phyloP scores from a whole-genome alignment of 2,329 filamentous ascomycete genomes.

The Colletotrichum sp. region DNA sequence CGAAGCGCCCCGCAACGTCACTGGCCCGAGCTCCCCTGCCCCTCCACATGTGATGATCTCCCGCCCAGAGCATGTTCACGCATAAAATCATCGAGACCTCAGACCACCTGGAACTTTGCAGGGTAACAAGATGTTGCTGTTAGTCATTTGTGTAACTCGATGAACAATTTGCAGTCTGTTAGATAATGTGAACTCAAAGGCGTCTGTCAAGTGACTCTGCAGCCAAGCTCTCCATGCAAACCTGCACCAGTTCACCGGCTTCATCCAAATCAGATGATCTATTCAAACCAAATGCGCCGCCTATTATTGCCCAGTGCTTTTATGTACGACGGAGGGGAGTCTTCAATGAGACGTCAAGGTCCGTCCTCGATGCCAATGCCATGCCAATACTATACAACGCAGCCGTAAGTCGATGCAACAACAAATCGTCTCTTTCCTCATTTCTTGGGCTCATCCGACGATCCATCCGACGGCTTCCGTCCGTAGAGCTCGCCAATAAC shows the following conservation, averaged over 20 bases:
- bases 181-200: not conserved
- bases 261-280: not conserved
- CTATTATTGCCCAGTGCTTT: not conserved
- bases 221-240: not conserved
- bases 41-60: constrained; percentile 3
- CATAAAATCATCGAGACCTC: not conserved
- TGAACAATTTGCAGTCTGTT: not conserved
- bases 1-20: constrained; percentile 4
- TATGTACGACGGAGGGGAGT: constrained; percentile 18
- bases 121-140: not conserved
- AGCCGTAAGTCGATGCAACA: not conserved
- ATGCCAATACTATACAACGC: constrained; percentile 14
- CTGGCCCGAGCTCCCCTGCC: constrained; percentile 11
- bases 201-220: not conserved
- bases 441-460: constrained; percentile 18
- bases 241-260: not conserved
- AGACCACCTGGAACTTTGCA: not conserved
- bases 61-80: not conserved
- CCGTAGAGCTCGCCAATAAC: constrained; percentile 18
- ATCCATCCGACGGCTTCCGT: constrained; percentile 9
- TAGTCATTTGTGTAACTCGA: not conserved
- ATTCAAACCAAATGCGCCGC: constrained; percentile 13
- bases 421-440: not conserved
- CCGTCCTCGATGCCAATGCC: constrained; percentile 11
- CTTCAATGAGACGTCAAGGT: constrained; percentile 13